phyloP scores from a whole-genome alignment of 2,329 filamentous ascomycete genomes.

The Cercospora sp. region DNA sequence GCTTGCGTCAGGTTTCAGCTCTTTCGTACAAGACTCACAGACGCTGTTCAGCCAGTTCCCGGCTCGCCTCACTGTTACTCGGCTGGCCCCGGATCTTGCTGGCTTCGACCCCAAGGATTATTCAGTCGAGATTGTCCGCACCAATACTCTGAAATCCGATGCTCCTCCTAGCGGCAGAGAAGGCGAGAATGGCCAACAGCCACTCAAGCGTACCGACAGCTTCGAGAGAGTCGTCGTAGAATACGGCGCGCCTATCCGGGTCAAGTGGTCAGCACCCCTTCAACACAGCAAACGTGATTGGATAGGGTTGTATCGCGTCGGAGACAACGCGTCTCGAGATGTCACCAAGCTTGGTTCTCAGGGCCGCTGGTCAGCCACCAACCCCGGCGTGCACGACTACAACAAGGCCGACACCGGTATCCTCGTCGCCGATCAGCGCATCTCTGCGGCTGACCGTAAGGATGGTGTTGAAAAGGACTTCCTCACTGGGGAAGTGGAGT shows the following conservation, averaged over 20 bases:
- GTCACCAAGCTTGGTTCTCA: constrained; percentile 80
- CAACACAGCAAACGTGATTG: constrained; percentile 91
- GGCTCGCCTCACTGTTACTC: constrained; percentile 77
- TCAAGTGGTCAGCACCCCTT: constrained; percentile 84
- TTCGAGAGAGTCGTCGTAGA: constrained; percentile 78
- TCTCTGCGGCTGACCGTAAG: constrained; percentile 47
- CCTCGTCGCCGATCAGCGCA: constrained; percentile 64
- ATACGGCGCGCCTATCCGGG: constrained; percentile 85
- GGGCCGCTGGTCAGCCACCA: constrained; percentile 85
- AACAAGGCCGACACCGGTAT: constrained; percentile 75
- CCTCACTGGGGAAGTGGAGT: constrained; percentile 78
- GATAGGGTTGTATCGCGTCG: constrained; percentile 95
- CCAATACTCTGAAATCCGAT: constrained; percentile 44
- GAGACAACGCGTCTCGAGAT: constrained; percentile 85
- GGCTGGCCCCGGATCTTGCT: constrained; percentile 74
- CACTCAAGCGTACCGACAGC: constrained; percentile 59
- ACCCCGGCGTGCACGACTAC: constrained; percentile 72
- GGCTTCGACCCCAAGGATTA: constrained; percentile 80
- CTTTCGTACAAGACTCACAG: constrained; percentile 83
- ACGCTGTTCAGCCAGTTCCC: constrained; percentile 88
- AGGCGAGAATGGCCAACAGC: constrained; percentile 66
- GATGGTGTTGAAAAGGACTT: constrained; percentile 58
- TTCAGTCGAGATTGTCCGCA: constrained; percentile 71
- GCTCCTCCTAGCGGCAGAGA: constrained; percentile 68
- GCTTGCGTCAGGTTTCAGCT: constrained; percentile 80